Conservation (phyloP, 371 early-diverging fungal genomes). For the Mortierella sp. region DNA sequence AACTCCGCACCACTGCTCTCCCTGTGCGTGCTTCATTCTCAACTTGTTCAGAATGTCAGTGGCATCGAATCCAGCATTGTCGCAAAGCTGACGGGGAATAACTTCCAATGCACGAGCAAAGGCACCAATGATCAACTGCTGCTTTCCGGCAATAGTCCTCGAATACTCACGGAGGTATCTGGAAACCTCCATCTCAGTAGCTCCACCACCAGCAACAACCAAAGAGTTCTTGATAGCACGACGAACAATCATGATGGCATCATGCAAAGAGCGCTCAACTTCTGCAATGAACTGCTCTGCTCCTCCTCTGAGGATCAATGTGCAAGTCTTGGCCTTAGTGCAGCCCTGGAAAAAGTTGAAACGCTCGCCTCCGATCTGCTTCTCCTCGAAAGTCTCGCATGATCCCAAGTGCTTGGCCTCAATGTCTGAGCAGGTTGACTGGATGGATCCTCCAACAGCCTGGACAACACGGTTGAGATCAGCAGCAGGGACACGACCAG, state of each 20-base stretch:
- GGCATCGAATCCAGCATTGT: conserved; percentile 99
- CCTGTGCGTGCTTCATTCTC: conserved; percentile 94
- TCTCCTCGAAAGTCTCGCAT: conserved; percentile 97
- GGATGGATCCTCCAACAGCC: conserved; percentile 96
- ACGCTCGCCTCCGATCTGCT: conserved; percentile 97
- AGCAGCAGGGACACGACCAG: conserved; percentile 97
- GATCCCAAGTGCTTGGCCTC: conserved; percentile 87
- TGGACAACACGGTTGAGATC: conserved; percentile 95
- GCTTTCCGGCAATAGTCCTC: conserved; percentile 94
- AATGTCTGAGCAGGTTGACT: conserved; percentile 93
- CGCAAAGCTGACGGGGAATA: conserved; percentile 98
- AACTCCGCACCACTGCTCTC: conserved; percentile 93
- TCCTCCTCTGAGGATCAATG: conserved; percentile 98
- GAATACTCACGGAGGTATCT: conserved; percentile 94
- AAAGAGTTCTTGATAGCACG: conserved; percentile 94
- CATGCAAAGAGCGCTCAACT: conserved; percentile 98
- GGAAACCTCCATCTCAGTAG: conserved; percentile 98
- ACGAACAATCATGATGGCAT: conserved; percentile 99
- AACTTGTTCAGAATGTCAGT: conserved; percentile 98
- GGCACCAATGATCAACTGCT: conserved; percentile 96
- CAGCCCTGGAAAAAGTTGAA: conserved; percentile 98
- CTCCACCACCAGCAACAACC: conserved; percentile 99
- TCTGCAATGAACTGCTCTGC: conserved; percentile 99
- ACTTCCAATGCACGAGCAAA: conserved; percentile 99
- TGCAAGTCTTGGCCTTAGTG: conserved; percentile 94